These are phyloP conservation scores for Umbellularia californica DNA, from an alignment of 164 flowering plant species.

Conservation along the genomic window DNA sequence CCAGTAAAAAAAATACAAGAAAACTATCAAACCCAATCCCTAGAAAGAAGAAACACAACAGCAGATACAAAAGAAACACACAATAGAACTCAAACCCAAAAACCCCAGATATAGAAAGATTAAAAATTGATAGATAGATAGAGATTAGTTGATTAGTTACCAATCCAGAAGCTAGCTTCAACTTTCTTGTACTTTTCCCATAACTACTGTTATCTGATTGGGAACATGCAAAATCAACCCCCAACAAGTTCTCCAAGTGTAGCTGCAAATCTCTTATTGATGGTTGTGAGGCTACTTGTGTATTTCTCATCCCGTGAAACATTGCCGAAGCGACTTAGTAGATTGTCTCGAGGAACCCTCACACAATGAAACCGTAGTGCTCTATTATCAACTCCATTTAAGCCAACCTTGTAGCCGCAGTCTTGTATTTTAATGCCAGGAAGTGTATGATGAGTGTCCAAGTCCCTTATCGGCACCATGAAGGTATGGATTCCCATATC, in stretches of 20 bases:
- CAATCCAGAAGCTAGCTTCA: no score
- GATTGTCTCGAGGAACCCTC: constrained; percentile 92
- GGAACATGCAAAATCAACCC: constrained; percentile 91
- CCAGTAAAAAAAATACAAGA: no score
- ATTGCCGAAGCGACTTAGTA: constrained; percentile 90
- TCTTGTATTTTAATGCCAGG: constrained; percentile 92
- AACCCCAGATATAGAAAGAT: no score
- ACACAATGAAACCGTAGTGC: constrained; percentile 76
- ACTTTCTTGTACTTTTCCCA: no score
- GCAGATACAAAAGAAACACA: no score
- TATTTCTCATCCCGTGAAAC: constrained; percentile 89
- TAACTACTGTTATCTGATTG: no score
- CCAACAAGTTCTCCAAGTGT: constrained; percentile 97
- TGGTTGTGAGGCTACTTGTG: constrained; percentile 78
- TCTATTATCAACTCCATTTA: constrained; percentile 97
- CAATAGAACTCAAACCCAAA: no score
- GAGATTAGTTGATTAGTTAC: no score
- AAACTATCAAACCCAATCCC: no score
- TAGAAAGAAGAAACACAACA: no score
- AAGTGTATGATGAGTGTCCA: constrained; percentile 62
- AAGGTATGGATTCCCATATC: constrained; percentile 99
- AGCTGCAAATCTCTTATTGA: constrained; percentile 82
- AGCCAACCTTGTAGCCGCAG: constrained; percentile 92
- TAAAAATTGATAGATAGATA: no score
- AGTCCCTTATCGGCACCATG: constrained; percentile 93